A percentile compares a stretch with the other conserved stretches of the same genome.
These are phyloP conservation scores for Debaryomyces nepalensis DNA, from an alignment of 1,139 yeast genomes.

Conservation along the genomic window DNA sequence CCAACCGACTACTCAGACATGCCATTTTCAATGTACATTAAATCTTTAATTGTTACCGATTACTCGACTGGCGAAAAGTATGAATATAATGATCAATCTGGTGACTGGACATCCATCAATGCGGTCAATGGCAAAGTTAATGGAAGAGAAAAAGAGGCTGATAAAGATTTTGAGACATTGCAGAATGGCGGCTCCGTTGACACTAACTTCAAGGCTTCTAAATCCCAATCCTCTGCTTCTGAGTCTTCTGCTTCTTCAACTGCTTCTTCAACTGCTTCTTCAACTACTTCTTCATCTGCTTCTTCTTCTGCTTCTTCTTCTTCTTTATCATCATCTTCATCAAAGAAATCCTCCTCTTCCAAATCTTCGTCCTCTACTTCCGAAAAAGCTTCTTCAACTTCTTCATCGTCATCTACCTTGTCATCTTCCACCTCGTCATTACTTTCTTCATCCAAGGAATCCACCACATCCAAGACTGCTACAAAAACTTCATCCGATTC, in stretches of 20 bases:
- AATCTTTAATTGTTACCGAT: constrained; percentile 66
- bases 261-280: constrained; percentile 8
- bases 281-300: constrained; percentile 1
- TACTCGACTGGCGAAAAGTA: constrained; percentile 80
- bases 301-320: background rate
- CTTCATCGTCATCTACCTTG: constrained; percentile 3
- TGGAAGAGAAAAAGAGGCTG: constrained; percentile 60
- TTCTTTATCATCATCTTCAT: constrained; percentile 17
- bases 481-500: constrained; percentile 5
- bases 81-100: constrained; percentile 64
- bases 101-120: constrained; percentile 68
- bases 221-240: constrained; percentile 7
- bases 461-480: constrained; percentile 9
- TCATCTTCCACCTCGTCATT: constrained; percentile 1
- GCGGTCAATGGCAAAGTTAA: constrained; percentile 67
- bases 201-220: constrained; percentile 9
- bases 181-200: constrained; percentile 25
- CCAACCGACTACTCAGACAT: constrained; percentile 64
- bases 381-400: constrained; percentile 2
- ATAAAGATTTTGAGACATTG: constrained; percentile 51
- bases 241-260: constrained; percentile 6
- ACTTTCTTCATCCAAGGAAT: background rate
- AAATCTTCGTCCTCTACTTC: background rate
- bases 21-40: constrained; percentile 72
- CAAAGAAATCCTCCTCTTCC: constrained; percentile 22